Evolutionary conservation across 163 green algal genomes (phyloP).

Genomic region (Chlorella variabilis): DNA sequence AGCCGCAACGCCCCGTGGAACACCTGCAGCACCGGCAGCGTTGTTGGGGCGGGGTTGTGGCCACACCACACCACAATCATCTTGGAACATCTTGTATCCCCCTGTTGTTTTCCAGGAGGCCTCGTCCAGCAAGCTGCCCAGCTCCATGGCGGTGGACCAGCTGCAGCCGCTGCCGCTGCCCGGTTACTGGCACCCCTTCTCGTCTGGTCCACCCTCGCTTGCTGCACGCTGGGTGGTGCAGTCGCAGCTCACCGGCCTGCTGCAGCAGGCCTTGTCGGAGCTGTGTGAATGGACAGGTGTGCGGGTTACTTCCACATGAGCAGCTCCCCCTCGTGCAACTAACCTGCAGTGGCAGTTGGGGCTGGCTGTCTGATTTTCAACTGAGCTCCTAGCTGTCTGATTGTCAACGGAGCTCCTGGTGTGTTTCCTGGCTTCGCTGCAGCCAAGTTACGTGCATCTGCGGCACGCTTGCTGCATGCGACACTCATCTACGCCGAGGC

Average conservation of each 20-base stretch:
- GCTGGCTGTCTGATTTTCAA: too few species aligned
- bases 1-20: too few species aligned
- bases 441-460: slow-evolving; percentile 47
- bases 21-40: too few species aligned
- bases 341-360: not conserved
- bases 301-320: too few species aligned
- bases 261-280: slow-evolving; percentile 18
- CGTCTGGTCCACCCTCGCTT: not conserved
- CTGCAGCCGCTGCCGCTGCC: not conserved
- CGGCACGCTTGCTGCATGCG: slow-evolving; percentile 47
- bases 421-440: not conserved
- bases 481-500: slow-evolving; percentile 26
- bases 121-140: not conserved
- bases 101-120: not conserved
- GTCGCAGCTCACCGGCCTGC: slow-evolving; percentile 19
- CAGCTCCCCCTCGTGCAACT: not conserved
- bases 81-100: too few species aligned
- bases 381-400: too few species aligned
- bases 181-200: slow-evolving; percentile 29
- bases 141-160: not conserved
- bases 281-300: slow-evolving; percentile 28
- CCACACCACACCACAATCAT: too few species aligned
- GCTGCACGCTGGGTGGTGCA: slow-evolving; percentile 13
- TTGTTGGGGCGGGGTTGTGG: too few species aligned
- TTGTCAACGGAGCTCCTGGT: too few species aligned